Base-by-base conservation (phyloP, 1,284 basidiomycete genomes). In the Cryptococcus sp. region DNA sequence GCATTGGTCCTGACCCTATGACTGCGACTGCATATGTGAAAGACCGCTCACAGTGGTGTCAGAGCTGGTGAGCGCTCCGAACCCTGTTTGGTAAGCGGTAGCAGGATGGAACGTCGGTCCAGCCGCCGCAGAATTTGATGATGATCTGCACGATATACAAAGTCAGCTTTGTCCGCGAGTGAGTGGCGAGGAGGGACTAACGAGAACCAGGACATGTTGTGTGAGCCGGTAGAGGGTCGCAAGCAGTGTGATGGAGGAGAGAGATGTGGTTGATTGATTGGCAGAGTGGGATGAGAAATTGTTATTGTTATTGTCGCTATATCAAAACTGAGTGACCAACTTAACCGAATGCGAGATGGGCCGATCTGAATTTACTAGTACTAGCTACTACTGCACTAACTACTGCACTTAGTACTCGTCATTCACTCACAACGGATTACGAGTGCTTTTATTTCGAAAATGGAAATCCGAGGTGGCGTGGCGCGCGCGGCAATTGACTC, bases 41-140 rank as follows among this genome's bases (percentile, higher is more conserved):
- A 27, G 5, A 35, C 10, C 19, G 62, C 75, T 46, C 52, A 77
- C 77, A 23, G 70, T 70, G 15, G 77, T 79, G 58, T 79, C 78
- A 47, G 69, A 66, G 20, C 70, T 67, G 6, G 65, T 65, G 17
- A 78, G 67, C 46, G 61, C 50, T n/a, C 76, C 76, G 50, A 60
- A 75, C 15, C 77, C 76, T 5, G 62, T 60, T 38, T 63, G 51
- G 54, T 64, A 67, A 4, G 83, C 82, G 1, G 89, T 86, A 61
- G 91, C 87, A 6, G 91, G 87, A 71, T 87, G 86, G 71, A 94
- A 87, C 70, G 89, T 94, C 54, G 85, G 86, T 52, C 80, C 82
- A 19, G 66, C 59, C 40, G 68, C 58, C 23, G 64, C 60, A 20
- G 61, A 52, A 22, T 43, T 50, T 10, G 65, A 60, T 27, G 58